Percentiles rank a stretch among this genome's conserved stretches.
These are phyloP conservation scores for Carex parvula DNA, from an alignment of 176 grass and related monocot genomes.

Conservation along the genomic window DNA sequence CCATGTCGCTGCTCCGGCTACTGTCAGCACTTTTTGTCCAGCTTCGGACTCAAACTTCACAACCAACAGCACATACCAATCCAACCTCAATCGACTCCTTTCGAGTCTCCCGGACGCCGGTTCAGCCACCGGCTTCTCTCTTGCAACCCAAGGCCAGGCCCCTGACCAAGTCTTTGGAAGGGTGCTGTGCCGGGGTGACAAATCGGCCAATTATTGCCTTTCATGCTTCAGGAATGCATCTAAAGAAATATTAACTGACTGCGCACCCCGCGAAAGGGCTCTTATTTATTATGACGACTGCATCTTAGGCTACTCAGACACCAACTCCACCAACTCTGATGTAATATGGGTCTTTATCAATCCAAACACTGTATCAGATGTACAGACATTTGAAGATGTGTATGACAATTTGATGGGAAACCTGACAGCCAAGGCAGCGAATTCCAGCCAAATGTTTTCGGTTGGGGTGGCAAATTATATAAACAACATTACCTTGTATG, in stretches of 20 bases:
- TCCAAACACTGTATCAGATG: not conserved
- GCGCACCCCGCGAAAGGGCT: not conserved
- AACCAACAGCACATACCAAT: slow-evolving; percentile 35
- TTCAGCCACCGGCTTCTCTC: slow-evolving; percentile 33
- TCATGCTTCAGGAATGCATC: not conserved
- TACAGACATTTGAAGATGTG: not conserved
- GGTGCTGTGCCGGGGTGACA: slow-evolving; percentile 32
- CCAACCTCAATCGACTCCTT: slow-evolving; percentile 30
- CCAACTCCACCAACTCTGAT: not conserved
- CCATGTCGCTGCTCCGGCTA: too few relatives aligned
- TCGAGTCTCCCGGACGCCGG: not conserved
- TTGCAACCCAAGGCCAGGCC: not conserved
- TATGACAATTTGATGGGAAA: slow-evolving; percentile 31
- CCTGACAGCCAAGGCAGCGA: slow-evolving; percentile 15
- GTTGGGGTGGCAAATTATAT: slow-evolving; percentile 28
- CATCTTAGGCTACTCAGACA: slow-evolving; percentile 32
- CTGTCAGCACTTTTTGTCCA: too few relatives aligned
- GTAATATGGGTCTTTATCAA: not conserved
- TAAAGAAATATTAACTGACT: not conserved
- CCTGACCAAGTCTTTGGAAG: slow-evolving; percentile 15
- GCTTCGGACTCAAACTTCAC: slow-evolving; percentile 18
- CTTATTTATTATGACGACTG: slow-evolving; percentile 19
- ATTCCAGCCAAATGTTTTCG: slow-evolving; percentile 31
- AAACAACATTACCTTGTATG: slow-evolving; percentile 35
- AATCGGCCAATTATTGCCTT: not conserved